Evolutionary conservation across 2,329 filamentous ascomycete genomes (phyloP), one percentile per base, ranked within the genome.

Genomic region (Lomentospora prolificans): DNA sequence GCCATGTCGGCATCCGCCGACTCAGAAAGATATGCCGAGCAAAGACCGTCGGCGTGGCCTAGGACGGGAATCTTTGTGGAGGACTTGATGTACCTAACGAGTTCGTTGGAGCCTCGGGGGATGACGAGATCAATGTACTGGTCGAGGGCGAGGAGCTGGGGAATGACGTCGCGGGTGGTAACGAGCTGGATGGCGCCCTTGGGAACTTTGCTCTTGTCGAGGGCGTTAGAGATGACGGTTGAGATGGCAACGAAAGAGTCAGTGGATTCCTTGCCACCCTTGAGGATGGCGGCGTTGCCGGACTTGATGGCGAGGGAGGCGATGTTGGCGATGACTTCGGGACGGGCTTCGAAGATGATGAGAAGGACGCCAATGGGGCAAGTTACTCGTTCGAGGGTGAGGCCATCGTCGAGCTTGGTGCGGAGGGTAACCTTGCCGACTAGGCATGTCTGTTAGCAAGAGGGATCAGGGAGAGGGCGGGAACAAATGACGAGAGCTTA

Each of bases 301-400:
- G 92, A 97, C 70, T 99, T 99, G 71, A 99, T 89, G 36, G 94
- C 91, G 24, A 99, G 78, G 3, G 91, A 89, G 60, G 94, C 90
- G 66, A 99, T 97, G 70, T 99, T 99, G 66, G 92, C 94, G 66
- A 99, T 96, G 61, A 99, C 94, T 72, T 99, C 94, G 5, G 94
- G 94, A 6, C 94, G 87, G 33, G 94, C 94, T 73, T 99, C 94
- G 67, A 99, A 99, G 66, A 99, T 97, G 72, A 99, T 94, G 62
- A 99, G 81, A 44, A 99, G 81, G n/a, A 97, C 91, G 58, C 94
- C 94, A 63, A 99, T 97, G 4, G 94, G 94, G 67, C 90, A 96
- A 41, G 89, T 90, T 50, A 96, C 87, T 60, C 91, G 85, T 67
- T 96, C 90, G 58, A 99, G 79, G 54, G 86, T 79, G 55, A 99